Base-by-base conservation (phyloP, 1,284 basidiomycete species). In the Rhodotorula sp. region DNA sequence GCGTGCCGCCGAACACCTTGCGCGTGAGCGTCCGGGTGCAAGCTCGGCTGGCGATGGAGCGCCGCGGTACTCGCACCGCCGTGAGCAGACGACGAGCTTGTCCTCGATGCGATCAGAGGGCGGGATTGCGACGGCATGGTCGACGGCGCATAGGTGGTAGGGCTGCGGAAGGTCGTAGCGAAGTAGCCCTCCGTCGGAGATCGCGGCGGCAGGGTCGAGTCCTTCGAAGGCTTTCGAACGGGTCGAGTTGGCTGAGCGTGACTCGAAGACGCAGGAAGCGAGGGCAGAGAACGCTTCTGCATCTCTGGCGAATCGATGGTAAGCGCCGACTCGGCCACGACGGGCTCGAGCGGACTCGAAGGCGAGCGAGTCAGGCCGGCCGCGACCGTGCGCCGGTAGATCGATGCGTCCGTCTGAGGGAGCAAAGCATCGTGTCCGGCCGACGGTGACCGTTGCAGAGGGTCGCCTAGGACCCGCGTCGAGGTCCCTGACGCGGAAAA, bases 381-480 rank as follows among this genome's bases (percentile, higher is more conserved):
- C 29, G 71, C 64, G 16, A n/a, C 47, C 3, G 39, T 21, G 14
- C 64, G 59, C 6, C 72, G 67, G 15, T 54, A 56, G 68, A 76
- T 67, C 8, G 69, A 69, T 2, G 70, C 72, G 58, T 76, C 74
- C 34, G 68, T 68, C 47, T 74, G 72, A 3, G 74, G 74, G 15
- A 76, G 68, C 23, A 76, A 64, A 18, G 72, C 65, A 47, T 73
- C 67, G 64, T 75, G 73, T 6, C 73, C 70, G 52, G 34, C 46
- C 20, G 68, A 67, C 26, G 18, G 26, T 29, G 54, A n/a, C 26
- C 54, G 54, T 16, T 43, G 39, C 26, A 29, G 54, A 56, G 18
- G 20, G 23, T 23, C n/a, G 51, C 51, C n/a, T 31, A 29, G 29
- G 29, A 29, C 29, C 2, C 3, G n/a, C 2, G 10, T 39, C 59